These are phyloP conservation scores for Anisogramma anomala DNA, from an alignment of 2,329 filamentous ascomycete species.

Conservation along the genomic window DNA sequence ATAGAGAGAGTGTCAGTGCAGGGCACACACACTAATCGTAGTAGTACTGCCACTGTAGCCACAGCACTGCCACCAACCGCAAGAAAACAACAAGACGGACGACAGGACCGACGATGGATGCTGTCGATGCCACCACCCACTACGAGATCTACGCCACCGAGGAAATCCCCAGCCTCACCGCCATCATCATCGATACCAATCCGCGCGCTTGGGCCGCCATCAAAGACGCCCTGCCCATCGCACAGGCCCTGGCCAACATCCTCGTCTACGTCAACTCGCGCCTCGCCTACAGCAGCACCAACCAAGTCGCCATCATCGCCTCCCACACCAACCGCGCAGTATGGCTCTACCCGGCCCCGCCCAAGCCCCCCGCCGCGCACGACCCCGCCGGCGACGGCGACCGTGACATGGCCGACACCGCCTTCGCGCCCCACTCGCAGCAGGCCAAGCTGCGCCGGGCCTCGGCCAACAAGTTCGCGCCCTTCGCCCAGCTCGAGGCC, in stretches of 20 bases:
- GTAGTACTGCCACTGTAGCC: too few species aligned
- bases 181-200: constrained; percentile 91
- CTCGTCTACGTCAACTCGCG: constrained; percentile 97
- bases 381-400: constrained; percentile 27
- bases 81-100: too few species aligned
- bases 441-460: constrained; percentile 8
- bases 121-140: constrained; percentile 48
- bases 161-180: constrained; percentile 68
- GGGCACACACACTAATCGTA: too few species aligned
- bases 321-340: constrained; percentile 76
- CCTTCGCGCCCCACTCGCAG: constrained; percentile 16
- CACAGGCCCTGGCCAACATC: constrained; percentile 73
- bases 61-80: too few species aligned
- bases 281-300: constrained; percentile 83
- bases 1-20: too few species aligned
- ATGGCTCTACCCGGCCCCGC: constrained; percentile 70
- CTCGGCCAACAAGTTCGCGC: constrained; percentile 81
- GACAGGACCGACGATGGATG: constrained; percentile 40
- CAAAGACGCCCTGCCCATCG: constrained; percentile 61
- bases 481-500: constrained; percentile 77
- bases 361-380: constrained; percentile 16
- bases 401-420: constrained; percentile 41
- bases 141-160: constrained; percentile 43
- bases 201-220: constrained; percentile 81
- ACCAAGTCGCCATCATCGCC: constrained; percentile 84